Evolutionary conservation across 192 early-diverging fungal genomes (phyloP), one percentile per base, ranked within the genome.

Genomic region (Phycomyces blakesleeanus): DNA sequence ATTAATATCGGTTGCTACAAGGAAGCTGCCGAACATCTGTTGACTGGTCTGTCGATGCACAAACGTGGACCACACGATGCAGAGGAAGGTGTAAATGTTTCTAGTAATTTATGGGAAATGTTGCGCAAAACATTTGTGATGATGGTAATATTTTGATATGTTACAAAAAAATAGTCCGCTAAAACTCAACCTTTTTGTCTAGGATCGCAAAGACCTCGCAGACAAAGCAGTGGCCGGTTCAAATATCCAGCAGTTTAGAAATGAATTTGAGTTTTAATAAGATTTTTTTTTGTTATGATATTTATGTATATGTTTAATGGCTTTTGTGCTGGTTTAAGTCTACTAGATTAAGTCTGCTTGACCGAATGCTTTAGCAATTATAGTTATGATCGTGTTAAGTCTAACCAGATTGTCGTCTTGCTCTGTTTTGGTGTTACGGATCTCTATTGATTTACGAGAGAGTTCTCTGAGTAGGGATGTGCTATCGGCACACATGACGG

Each of bases 1-100:
- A 91, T 98, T 59, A 95, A 97, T 71, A 85, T 98, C 79, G 91
- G 91, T 16, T 87, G 92, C 69, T 92, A 97, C 69, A 78, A 84
- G 27, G 96, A 98, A 74, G 95, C 96, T 1, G 94, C 90, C 9
- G 95, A 95, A 64, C 95, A 99, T 80, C 80, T 98, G 26, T 77
- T 99, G 40, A 87, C 87, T 3, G 93, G 94, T 5, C 76, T 99
- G 64, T 83, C 87, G 14, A 73, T 73, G 71, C 65, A 63, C 40
- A 73, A 73, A 37, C 64, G 71, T 16, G 51, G 61, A 9, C 18
- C 26, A 24, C 52, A 47, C 12, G 65, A 67, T 47, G 69, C 60
- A n/a, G 76, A 69, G 25, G 75, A 71, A 39, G 78, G 75, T 3
- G 73, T 82, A 11, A 88, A 88, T 66, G 81, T 87, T 20, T 86